phyloP scores from a whole-genome alignment of 2,329 filamentous ascomycete species.

The Hirsutella rhossiliensis region DNA sequence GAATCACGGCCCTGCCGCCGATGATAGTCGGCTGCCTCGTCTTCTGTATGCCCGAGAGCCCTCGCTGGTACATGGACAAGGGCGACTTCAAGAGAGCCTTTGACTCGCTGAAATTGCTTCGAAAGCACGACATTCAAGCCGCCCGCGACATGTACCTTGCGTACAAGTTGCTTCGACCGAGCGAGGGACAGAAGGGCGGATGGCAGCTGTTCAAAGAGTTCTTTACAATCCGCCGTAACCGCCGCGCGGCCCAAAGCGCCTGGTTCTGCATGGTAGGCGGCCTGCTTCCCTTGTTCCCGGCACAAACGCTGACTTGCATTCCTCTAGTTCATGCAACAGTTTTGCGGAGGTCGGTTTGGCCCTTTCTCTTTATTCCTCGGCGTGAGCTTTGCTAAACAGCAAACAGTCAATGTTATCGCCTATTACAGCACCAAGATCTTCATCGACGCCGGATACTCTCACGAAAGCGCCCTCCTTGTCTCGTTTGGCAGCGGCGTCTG shows the following conservation, averaged over 20 bases:
- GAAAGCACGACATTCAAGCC: slow-evolving; percentile 43
- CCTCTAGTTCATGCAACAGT: slow-evolving; percentile 4
- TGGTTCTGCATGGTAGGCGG: slow-evolving; percentile 22
- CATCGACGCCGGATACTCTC: slow-evolving; percentile 24
- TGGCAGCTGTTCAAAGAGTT: slow-evolving; percentile 27
- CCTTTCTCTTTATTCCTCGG: background rate
- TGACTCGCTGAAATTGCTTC: slow-evolving; percentile 36
- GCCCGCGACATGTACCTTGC: slow-evolving; percentile 46
- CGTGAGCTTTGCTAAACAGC: no score
- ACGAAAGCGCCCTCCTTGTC: slow-evolving; percentile 33
- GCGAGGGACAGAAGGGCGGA: background rate
- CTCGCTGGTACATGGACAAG: slow-evolving; percentile 35
- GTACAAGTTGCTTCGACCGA: slow-evolving; percentile 3
- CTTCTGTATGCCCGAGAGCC: slow-evolving; percentile 53
- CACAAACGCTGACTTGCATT: background rate
- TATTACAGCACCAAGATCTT: slow-evolving; percentile 40
- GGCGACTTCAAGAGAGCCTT: slow-evolving; percentile 38
- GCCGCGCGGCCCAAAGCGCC: slow-evolving; percentile 21
- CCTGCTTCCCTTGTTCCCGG: background rate
- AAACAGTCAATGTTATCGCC: slow-evolving; percentile 38
- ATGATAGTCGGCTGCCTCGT: slow-evolving; percentile 43
- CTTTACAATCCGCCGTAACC: slow-evolving; percentile 22
- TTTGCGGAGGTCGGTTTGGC: slow-evolving; percentile 1
- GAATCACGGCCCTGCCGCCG: slow-evolving; percentile 41
- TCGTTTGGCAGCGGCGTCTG: slow-evolving; percentile 45